Conservation (phyloP, 2,329 filamentous ascomycete genomes). For the Claviceps sp. region DNA sequence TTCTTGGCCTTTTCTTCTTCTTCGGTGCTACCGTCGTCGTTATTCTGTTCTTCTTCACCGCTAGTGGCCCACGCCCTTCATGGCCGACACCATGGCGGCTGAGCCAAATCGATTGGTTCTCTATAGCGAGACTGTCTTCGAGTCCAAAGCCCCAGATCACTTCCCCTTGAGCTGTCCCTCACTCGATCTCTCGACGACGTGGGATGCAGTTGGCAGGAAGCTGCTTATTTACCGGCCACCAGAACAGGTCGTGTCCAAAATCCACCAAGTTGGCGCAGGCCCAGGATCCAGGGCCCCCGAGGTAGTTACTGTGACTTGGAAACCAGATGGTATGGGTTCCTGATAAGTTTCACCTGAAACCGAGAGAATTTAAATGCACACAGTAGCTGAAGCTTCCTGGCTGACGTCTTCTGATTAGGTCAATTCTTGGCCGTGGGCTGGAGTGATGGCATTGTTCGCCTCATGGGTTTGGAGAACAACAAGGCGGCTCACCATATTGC, state of each 20-base stretch:
- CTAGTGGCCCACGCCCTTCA: neutral
- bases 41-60: neutral
- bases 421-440: conserved; percentile 72
- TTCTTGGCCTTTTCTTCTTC: neutral
- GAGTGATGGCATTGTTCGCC: conserved; percentile 64
- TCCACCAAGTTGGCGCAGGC: conserved; percentile 29
- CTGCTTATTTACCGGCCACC: conserved; percentile 68
- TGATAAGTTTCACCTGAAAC: neutral
- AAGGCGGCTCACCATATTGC: conserved; percentile 65
- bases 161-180: conserved; percentile 67
- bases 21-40: neutral
- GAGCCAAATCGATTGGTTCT: conserved; percentile 26
- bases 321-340: conserved; percentile 44
- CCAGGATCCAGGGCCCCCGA: conserved; percentile 27
- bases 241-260: conserved; percentile 50
- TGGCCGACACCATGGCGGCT: conserved; percentile 12
- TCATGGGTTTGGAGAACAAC: conserved; percentile 67
- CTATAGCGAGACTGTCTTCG: conserved; percentile 44
- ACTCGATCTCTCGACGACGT: conserved; percentile 68
- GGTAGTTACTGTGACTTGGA: conserved; percentile 46
- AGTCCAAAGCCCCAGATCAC: conserved; percentile 38
- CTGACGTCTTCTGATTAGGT: conserved; percentile 27
- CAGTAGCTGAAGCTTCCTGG: neutral
- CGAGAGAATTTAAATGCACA: neutral
- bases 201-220: conserved; percentile 51